Conservation (phyloP, 805 yeast species). For the Peterozyma toletana region DNA sequence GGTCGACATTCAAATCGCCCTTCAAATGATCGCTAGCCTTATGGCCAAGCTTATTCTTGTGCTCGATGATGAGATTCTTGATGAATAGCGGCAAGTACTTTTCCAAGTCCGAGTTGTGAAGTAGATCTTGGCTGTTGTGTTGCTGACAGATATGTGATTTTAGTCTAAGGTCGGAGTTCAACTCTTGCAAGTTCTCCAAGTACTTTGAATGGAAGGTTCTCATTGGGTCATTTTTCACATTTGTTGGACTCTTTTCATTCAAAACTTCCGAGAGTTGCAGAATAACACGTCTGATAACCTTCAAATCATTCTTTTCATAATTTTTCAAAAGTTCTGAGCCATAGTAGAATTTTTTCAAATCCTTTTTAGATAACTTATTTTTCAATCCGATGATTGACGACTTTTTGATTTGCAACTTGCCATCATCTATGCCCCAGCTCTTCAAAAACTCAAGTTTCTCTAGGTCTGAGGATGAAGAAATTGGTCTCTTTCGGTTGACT, state of each 20-base stretch:
- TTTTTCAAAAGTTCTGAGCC: constrained; percentile 15
- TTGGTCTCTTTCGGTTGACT: not conserved
- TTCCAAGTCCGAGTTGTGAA: constrained; percentile 10
- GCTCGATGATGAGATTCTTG: constrained; percentile 8
- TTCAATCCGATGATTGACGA: not conserved
- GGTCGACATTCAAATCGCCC: no score
- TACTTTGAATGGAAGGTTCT: not conserved
- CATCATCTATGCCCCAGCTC: constrained; percentile 24
- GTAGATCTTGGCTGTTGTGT: not conserved
- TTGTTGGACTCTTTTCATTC: not conserved
- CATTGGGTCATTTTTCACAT: not conserved
- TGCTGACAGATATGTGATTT: not conserved
- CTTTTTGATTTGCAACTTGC: constrained; percentile 1
- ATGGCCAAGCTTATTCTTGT: not conserved
- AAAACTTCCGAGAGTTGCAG: constrained; percentile 13
- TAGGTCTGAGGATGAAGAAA: not conserved
- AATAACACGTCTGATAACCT: constrained; percentile 12
- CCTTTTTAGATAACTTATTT: not conserved
- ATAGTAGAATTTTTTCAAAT: constrained; percentile 8
- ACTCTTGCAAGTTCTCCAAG: constrained; percentile 1
- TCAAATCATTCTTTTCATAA: constrained; percentile 15
- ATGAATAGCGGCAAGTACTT: constrained; percentile 11
- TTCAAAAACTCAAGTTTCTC: constrained; percentile 19
- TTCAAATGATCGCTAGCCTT: no score
- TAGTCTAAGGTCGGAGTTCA: constrained; percentile 1